Conservation (phyloP, 805 yeast species). For the Zygoascus bituminiphila region DNA sequence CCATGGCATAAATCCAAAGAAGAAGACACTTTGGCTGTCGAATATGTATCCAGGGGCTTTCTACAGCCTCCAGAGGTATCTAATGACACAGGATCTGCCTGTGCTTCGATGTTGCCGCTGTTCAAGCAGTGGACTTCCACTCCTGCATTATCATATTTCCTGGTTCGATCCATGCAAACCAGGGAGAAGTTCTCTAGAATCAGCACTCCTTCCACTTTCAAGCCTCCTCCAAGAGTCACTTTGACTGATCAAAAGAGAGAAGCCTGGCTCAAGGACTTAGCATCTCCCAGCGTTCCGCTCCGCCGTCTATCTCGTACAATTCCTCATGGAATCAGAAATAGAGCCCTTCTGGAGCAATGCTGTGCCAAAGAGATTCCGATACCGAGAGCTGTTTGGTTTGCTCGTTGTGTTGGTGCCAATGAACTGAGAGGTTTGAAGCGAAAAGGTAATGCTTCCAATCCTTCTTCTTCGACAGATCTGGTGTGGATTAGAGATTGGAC, state of each 20-base stretch:
- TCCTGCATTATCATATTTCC: conserved; percentile 41
- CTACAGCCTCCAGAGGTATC: conserved; percentile 52
- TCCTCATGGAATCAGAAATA: conserved; percentile 84
- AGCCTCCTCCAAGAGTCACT: conserved; percentile 84
- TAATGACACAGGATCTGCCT: conserved; percentile 64
- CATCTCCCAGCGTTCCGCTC: conserved; percentile 58
- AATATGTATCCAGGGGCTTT: conserved; percentile 61
- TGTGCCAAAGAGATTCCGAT: conserved; percentile 61
- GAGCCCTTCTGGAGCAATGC: conserved; percentile 64
- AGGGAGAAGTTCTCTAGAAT: conserved; percentile 41
- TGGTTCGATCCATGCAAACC: conserved; percentile 41
- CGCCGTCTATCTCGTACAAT: conserved; percentile 63
- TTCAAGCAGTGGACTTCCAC: conserved; percentile 34
- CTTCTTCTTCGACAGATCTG: conserved; percentile 31
- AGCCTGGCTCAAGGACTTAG: conserved; percentile 76
- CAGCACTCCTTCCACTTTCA: conserved; percentile 46
- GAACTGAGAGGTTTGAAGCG: conserved; percentile 56
- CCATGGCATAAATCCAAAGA: conserved; percentile 58
- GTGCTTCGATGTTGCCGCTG: conserved; percentile 43
- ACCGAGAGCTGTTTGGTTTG: conserved; percentile 83
- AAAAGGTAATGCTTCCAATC: conserved; percentile 30
- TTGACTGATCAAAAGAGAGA: conserved; percentile 80
- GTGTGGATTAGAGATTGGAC: conserved; percentile 88
- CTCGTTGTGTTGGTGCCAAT: conserved; percentile 76
- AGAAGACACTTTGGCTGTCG: conserved; percentile 48